Evolutionary conservation across 176 grass and related monocot genomes (phyloP).

Genomic region (maize (Zea mays)): Zm-B73-REFERENCE-NAM-5.0 NC_050104.1:125844001-125844500

Average conservation of each 20-base stretch:
- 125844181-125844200: neutral
- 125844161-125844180: neutral
- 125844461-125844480: too few relatives aligned
- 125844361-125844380: neutral
- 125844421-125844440: neutral
- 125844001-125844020: slow-evolving; percentile 20
- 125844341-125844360: neutral
- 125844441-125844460: neutral
- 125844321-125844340: slow-evolving; percentile 25
- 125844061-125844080: slow-evolving; percentile 1
- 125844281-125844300: neutral
- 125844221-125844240: neutral
- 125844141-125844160: neutral
- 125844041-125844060: slow-evolving; percentile 55
- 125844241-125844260: slow-evolving; percentile 23
- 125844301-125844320: slow-evolving; percentile 13
- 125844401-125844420: neutral
- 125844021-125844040: slow-evolving; percentile 28
- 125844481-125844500: too few relatives aligned
- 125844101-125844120: slow-evolving; percentile 29
- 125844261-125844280: slow-evolving; percentile 25
- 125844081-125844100: slow-evolving; percentile 33
- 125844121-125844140: neutral
- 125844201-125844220: neutral
- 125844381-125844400: neutral